Conservation (phyloP, 192 early-diverging fungal species). For the Coemansia aciculifera region DNA sequence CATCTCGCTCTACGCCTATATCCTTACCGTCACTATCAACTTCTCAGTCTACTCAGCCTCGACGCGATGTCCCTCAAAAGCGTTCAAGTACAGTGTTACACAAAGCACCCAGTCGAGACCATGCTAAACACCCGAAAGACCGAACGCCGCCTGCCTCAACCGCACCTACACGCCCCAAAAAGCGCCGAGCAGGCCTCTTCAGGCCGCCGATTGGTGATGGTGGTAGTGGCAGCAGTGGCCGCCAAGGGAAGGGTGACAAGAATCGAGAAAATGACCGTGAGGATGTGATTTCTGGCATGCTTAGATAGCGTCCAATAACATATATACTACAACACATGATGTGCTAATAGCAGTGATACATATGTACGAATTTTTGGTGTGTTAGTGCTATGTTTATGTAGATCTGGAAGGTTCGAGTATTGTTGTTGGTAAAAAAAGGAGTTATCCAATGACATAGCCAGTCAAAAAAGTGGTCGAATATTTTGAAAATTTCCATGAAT, state of each 20-base stretch:
- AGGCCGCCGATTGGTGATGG: constrained; percentile 8
- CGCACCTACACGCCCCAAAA: constrained; percentile 4
- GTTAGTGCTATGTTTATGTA: too few species aligned
- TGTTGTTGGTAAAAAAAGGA: too few species aligned
- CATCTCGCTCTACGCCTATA: not conserved
- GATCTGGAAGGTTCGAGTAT: too few species aligned
- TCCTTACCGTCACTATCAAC: not conserved
- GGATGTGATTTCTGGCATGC: constrained; percentile 32
- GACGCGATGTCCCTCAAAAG: not conserved
- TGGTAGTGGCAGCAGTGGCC: not conserved
- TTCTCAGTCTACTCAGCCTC: not conserved
- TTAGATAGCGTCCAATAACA: not conserved
- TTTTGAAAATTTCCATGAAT: too few species aligned
- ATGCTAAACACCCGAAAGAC: not conserved
- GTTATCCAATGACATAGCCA: too few species aligned
- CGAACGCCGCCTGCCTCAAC: not conserved
- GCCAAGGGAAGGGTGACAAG: not conserved
- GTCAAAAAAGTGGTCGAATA: too few species aligned
- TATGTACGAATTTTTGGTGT: too few species aligned
- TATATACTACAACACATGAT: not conserved
- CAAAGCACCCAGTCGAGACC: not conserved
- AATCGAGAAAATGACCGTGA: constrained; percentile 13
- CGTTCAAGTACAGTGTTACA: not conserved
- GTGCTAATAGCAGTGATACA: not conserved
- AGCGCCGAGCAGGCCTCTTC: constrained; percentile 21